These are phyloP conservation scores for Kwoniella shivajii DNA, from an alignment of 1,284 basidiomycete species.

Conservation along the genomic window DNA sequence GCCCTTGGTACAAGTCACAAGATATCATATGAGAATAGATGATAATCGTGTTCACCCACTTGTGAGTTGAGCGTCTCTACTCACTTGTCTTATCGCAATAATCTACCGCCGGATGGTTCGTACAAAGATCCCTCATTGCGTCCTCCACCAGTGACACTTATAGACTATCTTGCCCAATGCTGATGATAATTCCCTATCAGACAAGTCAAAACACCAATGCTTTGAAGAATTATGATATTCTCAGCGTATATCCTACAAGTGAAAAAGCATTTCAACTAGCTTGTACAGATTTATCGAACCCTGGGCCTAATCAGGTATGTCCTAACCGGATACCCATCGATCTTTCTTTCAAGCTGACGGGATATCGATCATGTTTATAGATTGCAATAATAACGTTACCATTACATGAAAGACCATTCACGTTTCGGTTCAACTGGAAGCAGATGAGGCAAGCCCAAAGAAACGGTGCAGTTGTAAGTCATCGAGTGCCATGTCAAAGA, in stretches of 20 bases:
- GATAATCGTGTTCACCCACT: conserved; percentile 48
- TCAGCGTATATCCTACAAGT: conserved; percentile 46
- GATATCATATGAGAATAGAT: conserved; percentile 50
- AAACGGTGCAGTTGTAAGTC: conserved; percentile 53
- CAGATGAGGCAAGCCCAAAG: conserved; percentile 51
- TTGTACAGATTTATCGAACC: conserved; percentile 49
- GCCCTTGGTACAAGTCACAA: conserved; percentile 46
- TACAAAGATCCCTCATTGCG: no score
- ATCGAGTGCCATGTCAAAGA: not conserved
- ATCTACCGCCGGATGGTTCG: no score
- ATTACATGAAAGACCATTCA: conserved; percentile 48
- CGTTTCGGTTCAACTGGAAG: conserved; percentile 47
- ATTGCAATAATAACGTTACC: conserved; percentile 53
- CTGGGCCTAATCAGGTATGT: conserved; percentile 53
- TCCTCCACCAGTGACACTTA: not conserved
- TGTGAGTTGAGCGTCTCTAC: conserved; percentile 26
- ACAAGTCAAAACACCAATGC: conserved; percentile 39
- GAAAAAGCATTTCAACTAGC: conserved; percentile 52
- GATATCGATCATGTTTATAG: conserved; percentile 26
- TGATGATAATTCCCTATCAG: conserved; percentile 22
- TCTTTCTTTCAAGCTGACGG: not conserved
- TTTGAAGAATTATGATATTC: conserved; percentile 46
- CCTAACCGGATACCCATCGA: not conserved
- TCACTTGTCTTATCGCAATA: not conserved
- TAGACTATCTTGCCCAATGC: not conserved